Evolutionary conservation across 2,329 filamentous ascomycete genomes (phyloP).

Genomic region (Ceratocystis harringtonii): DNA sequence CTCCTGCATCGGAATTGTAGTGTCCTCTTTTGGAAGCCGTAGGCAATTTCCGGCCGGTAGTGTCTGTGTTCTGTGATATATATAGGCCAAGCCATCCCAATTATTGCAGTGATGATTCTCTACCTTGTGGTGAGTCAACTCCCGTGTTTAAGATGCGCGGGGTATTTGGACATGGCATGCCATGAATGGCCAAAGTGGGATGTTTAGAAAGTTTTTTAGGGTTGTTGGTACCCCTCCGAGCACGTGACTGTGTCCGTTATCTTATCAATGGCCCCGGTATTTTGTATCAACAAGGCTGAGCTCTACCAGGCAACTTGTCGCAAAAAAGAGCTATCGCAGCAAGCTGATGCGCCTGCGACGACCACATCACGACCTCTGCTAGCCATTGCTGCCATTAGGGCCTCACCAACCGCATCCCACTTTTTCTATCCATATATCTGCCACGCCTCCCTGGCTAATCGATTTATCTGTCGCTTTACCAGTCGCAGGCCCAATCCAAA

Average conservation of each 20-base stretch:
- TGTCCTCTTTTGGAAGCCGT: not conserved
- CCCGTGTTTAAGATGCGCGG: not conserved
- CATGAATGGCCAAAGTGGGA: not conserved
- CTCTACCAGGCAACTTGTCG: not conserved
- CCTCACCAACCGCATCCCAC: not conserved
- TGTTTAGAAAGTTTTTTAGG: not conserved
- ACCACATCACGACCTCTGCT: not conserved
- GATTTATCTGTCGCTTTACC: too few relatives aligned
- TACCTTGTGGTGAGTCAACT: not conserved
- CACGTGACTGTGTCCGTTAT: not conserved
- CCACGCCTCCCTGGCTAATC: not conserved
- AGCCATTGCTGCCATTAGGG: not conserved
- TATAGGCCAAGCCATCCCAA: not conserved
- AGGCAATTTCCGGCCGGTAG: not conserved
- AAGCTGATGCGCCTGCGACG: conserved; percentile 13
- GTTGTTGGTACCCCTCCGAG: not conserved
- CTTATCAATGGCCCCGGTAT: not conserved
- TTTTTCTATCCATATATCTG: not conserved
- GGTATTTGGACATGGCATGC: not conserved
- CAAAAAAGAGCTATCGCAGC: not conserved
- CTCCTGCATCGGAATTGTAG: conserved; percentile 14
- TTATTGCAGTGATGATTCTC: not conserved
- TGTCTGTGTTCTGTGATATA: not conserved
- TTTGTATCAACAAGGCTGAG: not conserved
- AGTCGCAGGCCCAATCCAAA: too few relatives aligned